Percentiles rank a stretch among this genome's conserved stretches.
phyloP scores from a whole-genome alignment of 257 asterid genomes.

The Solanum chilense region DNA sequence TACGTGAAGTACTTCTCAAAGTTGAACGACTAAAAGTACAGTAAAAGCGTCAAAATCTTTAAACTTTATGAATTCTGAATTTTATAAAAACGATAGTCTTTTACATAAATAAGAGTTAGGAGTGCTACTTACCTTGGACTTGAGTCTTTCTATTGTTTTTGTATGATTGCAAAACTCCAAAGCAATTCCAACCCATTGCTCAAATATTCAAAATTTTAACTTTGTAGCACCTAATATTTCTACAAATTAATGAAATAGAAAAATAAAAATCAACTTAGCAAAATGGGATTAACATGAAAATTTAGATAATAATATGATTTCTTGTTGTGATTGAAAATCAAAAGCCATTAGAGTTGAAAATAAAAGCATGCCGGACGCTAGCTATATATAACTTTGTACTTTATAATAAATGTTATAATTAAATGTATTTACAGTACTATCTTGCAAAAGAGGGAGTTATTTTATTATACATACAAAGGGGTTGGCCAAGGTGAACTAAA shows the following conservation, averaged over 20 bases:
- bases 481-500: background rate
- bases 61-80: too few species aligned
- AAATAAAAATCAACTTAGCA: background rate
- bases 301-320: background rate
- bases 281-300: background rate
- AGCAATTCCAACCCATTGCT: slow-evolving; percentile 49
- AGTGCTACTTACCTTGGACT: slow-evolving; percentile 25
- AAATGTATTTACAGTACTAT: background rate
- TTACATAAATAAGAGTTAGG: background rate
- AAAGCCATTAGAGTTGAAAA: background rate
- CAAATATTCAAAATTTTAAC: background rate
- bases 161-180: slow-evolving; percentile 38
- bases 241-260: background rate
- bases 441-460: background rate
- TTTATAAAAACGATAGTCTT: too few species aligned
- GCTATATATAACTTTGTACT: background rate
- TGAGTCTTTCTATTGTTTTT: slow-evolving; percentile 11
- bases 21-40: background rate
- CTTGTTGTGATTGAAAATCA: background rate
- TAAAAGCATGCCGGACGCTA: background rate
- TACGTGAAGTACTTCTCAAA: background rate
- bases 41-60: too few species aligned
- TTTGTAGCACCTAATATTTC: slow-evolving; percentile 4
- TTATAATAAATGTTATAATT: background rate
- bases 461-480: background rate